A percentile compares a stretch with the other conserved stretches of the same genome.
phyloP scores from a whole-genome alignment of 1,284 basidiomycete genomes.

The Ganoderma multipileum region DNA sequence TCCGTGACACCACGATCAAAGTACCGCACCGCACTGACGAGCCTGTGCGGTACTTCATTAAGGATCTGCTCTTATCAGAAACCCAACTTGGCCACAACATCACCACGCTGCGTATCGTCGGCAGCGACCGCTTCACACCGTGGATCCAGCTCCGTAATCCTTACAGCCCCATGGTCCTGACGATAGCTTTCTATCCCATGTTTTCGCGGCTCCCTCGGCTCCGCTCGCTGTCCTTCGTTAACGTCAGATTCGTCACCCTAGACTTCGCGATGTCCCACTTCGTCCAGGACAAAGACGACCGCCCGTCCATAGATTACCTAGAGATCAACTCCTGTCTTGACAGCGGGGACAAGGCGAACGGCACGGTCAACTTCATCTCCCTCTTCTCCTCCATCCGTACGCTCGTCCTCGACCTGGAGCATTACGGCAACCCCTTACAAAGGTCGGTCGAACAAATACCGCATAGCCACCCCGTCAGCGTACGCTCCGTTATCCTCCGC shows the following conservation, averaged over 20 bases:
- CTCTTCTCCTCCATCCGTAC: conserved; percentile 2
- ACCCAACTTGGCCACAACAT: not conserved
- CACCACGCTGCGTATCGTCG: not conserved
- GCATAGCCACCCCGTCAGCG: not conserved
- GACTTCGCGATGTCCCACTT: not conserved
- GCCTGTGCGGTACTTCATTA: not conserved
- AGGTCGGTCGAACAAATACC: not conserved
- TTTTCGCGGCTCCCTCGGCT: not conserved
- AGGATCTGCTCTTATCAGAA: not conserved
- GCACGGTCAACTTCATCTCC: not conserved
- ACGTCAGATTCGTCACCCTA: not conserved
- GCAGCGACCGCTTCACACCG: not conserved
- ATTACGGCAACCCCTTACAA: not conserved
- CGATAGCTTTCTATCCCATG: not conserved
- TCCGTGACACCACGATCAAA: conserved; percentile 1
- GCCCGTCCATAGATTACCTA: not conserved
- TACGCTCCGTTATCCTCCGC: not conserved
- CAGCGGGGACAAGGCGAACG: not conserved
- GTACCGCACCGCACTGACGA: not conserved
- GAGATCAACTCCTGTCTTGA: conserved; percentile 3
- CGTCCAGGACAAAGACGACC: not conserved
- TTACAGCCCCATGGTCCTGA: not conserved
- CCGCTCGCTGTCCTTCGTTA: not conserved
- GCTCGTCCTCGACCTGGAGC: not conserved
- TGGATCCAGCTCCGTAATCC: not conserved